Evolutionary conservation across 192 early-diverging fungal genomes (phyloP), one percentile per base, ranked within the genome.

Genomic region (Mortierella alpina): DNA sequence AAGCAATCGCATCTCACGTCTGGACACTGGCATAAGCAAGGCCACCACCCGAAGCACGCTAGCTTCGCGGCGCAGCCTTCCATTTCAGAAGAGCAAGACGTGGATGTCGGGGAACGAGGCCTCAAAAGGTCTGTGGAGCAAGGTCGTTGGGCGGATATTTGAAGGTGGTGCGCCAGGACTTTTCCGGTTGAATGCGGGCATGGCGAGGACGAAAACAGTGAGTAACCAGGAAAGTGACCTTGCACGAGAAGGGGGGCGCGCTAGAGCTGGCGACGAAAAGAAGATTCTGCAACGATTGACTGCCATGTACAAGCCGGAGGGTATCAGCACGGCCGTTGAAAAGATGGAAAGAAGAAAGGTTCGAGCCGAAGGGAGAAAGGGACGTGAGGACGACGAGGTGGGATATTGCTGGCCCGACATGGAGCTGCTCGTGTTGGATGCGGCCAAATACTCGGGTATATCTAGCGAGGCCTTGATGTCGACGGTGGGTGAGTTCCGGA

Each of bases 351-450:
- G 42, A 42, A 42, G 44, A 57, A 67, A 67, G 42, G 14, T 67
- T 2, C 52, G 42, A 3, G 65, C 65, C 0, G 65, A 70, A 17
- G 18, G 48, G n/a, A 44, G 31, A 9, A 41, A 46, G 60, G 13
- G 45, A 40, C 2, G 44, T 5, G 50, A 22, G 8, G 50, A 45
- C 20, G 49, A 15, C 5, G 68, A 70, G 7, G 40, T 51, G 7
- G 68, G 58, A 31, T 47, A 67, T 17, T 67, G 65, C 20, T 70
- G 68, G 68, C 58, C 59, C 20, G 15, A 42, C 1, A 31, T 70
- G 40, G 50, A 70, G 18, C 6, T 45, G n/a, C 57, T 70, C 12
- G 68, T 70, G 6, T 46, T 70, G 68, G 68, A 70, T 18, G 68
- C 68, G 12, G 50, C 31, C 39, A 70, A 70, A 14, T 70, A 61